Percentiles rank a stretch among this genome's conserved stretches.
Conservation (phyloP, 495 filamentous ascomycete species). For the Xylaria curta region DNA sequence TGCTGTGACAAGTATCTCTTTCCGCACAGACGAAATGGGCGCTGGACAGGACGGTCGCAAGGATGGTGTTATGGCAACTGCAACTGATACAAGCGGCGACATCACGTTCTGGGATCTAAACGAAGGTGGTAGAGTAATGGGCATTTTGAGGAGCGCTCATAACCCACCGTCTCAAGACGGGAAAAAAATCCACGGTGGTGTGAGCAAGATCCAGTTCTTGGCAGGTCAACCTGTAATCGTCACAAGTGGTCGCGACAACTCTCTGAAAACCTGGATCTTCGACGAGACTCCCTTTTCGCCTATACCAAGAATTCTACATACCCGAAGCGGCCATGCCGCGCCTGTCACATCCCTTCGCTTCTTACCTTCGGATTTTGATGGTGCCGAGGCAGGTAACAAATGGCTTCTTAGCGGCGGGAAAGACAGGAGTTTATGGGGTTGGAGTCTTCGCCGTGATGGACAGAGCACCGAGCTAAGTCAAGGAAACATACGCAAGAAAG, state of each 20-base stretch:
- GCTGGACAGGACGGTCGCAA: slow-evolving; percentile 85
- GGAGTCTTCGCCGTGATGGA: slow-evolving; percentile 91
- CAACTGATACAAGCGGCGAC: slow-evolving; percentile 73
- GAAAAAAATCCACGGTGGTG: slow-evolving; percentile 56
- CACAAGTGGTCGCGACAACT: slow-evolving; percentile 90
- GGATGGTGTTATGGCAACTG: slow-evolving; percentile 86
- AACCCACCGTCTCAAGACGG: slow-evolving; percentile 65
- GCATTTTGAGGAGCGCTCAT: slow-evolving; percentile 84
- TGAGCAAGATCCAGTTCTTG: slow-evolving; percentile 86
- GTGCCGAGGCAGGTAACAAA: slow-evolving; percentile 85
- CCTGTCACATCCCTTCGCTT: slow-evolving; percentile 81
- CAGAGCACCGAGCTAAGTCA: slow-evolving; percentile 95
- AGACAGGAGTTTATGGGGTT: slow-evolving; percentile 91
- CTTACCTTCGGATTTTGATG: slow-evolving; percentile 83
- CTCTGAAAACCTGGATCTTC: slow-evolving; percentile 93
- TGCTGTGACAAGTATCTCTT: slow-evolving; percentile 80
- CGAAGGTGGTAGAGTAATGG: slow-evolving; percentile 78
- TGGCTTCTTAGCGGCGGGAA: slow-evolving; percentile 90
- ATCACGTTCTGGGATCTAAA: slow-evolving; percentile 97
- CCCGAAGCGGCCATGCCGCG: slow-evolving; percentile 84
- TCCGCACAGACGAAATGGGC: slow-evolving; percentile 88
- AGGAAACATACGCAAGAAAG: slow-evolving; percentile 79
- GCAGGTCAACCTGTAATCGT: slow-evolving; percentile 89
- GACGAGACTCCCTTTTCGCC: slow-evolving; percentile 85
- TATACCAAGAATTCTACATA: slow-evolving; percentile 81